Base-by-base conservation (phyloP, 257 asterid species). In the Capsicum baccatum region DNA sequence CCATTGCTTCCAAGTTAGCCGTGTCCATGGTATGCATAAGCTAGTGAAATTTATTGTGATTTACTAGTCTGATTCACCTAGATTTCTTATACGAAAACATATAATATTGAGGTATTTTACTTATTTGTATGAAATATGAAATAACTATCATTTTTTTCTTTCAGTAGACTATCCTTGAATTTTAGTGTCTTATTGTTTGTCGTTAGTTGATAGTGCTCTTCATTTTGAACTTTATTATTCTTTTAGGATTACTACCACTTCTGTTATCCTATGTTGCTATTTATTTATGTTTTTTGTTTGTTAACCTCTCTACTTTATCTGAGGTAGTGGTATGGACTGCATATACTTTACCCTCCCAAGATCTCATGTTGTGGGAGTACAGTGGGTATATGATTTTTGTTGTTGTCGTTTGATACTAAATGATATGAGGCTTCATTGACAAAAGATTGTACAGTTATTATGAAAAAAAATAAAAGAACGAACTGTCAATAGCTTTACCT, bases 1-100 rank as follows among this genome's bases (percentile, higher is more conserved):
- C 89, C 35, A 69, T 94, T 89, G 97, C 96, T 62, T 90, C 95
- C 85, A 96, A 89, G 84, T 83, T 94, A 84, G 96, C 86, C 56
- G 88, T 81, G 79, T 81, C 87, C 55, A 90, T 89, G 95, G 98
- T 93, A 86, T 56, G 89, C 79, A 0, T 2, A 6, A 13, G 81
- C 21, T 76, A 52, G 21, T 52, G 39, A 26, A 48, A 54, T 76
- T 26, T 26, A 11, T 52, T 76, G 47, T 54, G 81, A 76, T 52
- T 76, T 76, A 52, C 59, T 47, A 54, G 52, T 76, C 81, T 0
- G 47, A 52, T 52, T 21, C 63, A 76, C 81, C 63, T 52, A 12
- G 48, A 47, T 52, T 76, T 52, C 81, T 48, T 73, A 52, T 52
- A 76, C 6, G 5, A 52, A 74, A 52, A 52, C 81, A 52, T 52